Conservation (phyloP, 2,329 filamentous ascomycete species). For the Cytospora mali region DNA sequence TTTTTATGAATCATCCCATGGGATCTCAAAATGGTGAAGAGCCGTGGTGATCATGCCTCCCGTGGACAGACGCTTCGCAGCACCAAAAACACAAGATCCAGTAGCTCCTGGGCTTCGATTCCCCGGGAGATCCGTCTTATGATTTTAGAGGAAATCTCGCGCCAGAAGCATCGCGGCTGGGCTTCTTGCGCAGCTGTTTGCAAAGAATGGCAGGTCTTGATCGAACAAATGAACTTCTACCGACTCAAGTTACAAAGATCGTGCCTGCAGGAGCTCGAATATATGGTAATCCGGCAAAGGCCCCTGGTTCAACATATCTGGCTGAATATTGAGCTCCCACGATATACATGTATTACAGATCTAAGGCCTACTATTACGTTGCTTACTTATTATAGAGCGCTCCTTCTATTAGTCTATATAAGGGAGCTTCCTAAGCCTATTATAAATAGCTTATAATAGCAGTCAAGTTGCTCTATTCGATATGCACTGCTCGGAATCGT, state of each 20-base stretch:
- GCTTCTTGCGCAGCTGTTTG: slow-evolving; percentile 39
- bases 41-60: not conserved
- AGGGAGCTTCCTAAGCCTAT: too few species aligned
- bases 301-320: not conserved
- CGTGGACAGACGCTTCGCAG: slow-evolving; percentile 15
- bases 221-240: slow-evolving; percentile 34
- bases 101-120: slow-evolving; percentile 29
- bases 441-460: too few species aligned
- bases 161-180: slow-evolving; percentile 38
- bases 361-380: too few species aligned
- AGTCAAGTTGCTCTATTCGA: too few species aligned
- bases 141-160: slow-evolving; percentile 35
- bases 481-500: too few species aligned
- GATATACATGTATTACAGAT: too few species aligned
- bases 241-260: not conserved
- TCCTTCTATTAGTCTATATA: too few species aligned
- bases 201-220: slow-evolving; percentile 39
- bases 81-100: not conserved
- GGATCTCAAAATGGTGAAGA: not conserved
- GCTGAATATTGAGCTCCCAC: slow-evolving; percentile 36
- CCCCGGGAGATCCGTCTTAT: slow-evolving; percentile 39
- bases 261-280: slow-evolving; percentile 4
- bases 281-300: slow-evolving; percentile 26
- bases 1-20: too few species aligned
- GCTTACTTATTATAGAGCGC: too few species aligned